Conservation (phyloP, 805 yeast genomes). For the Wickerhamomyces chaumierensis region DNA sequence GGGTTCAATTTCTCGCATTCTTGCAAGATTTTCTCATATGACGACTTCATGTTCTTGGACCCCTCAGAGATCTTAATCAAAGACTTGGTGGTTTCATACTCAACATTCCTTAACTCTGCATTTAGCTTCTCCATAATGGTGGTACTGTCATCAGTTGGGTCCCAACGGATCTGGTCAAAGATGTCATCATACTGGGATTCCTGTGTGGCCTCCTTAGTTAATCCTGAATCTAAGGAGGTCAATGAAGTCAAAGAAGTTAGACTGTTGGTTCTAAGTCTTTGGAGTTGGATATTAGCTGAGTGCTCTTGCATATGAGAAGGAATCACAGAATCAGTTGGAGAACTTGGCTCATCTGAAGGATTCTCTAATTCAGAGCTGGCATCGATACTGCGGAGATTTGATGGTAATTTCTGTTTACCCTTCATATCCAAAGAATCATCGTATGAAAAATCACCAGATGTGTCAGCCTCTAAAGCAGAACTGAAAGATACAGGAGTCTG, state of each 20-base stretch:
- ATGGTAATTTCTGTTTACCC: conserved; percentile 3
- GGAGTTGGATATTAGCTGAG: background rate
- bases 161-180: conserved; percentile 73
- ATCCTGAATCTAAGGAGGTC: conserved; percentile 20
- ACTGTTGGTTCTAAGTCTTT: background rate
- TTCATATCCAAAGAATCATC: conserved; percentile 9
- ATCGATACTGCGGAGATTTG: background rate
- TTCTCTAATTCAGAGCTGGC: background rate
- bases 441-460: conserved; percentile 7
- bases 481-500: too few relatives aligned
- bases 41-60: conserved; percentile 29
- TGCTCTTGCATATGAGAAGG: background rate
- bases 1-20: conserved; percentile 50
- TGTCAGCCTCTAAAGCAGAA: background rate
- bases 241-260: conserved; percentile 20
- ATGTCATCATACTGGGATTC: conserved; percentile 42
- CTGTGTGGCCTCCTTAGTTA: conserved; percentile 8
- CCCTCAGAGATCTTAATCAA: conserved; percentile 38
- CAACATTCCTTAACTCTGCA: conserved; percentile 48
- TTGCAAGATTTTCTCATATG: conserved; percentile 30
- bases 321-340: background rate
- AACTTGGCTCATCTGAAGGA: background rate
- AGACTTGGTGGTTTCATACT: conserved; percentile 48
- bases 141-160: conserved; percentile 50
- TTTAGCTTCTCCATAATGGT: conserved; percentile 45